A percentile compares a stretch with the other conserved stretches of the same genome.
Evolutionary conservation across 305 asterid genomes (phyloP).

Genomic region (Fraxinus greggii): DNA sequence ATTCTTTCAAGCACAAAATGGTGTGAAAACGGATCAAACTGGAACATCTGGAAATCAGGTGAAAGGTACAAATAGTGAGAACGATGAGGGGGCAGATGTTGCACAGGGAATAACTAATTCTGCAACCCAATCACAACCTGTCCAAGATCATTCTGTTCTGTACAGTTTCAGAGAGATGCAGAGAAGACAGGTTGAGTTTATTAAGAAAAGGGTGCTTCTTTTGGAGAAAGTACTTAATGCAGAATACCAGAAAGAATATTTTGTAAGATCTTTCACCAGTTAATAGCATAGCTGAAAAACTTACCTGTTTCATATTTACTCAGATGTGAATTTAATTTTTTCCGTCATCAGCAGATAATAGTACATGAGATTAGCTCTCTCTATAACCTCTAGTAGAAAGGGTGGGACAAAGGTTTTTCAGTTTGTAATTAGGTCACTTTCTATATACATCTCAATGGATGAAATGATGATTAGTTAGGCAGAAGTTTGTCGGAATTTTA

Average conservation of each 20-base stretch:
- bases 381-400: background rate
- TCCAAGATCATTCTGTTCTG: conserved; percentile 58
- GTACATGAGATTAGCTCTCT: background rate
- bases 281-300: conserved; percentile 3
- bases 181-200: conserved; percentile 85
- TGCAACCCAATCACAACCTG: conserved; percentile 52
- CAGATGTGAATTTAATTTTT: background rate
- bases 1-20: conserved; percentile 41
- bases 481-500: conserved; percentile 11
- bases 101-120: conserved; percentile 57
- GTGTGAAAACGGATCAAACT: conserved; percentile 38
- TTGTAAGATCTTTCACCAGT: conserved; percentile 54
- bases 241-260: conserved; percentile 62
- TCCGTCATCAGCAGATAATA: background rate
- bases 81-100: conserved; percentile 47
- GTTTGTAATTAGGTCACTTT: background rate
- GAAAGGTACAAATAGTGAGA: conserved; percentile 43
- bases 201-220: conserved; percentile 90
- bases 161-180: conserved; percentile 90
- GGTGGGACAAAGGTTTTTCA: background rate
- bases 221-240: conserved; percentile 78
- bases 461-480: background rate
- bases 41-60: conserved; percentile 55
- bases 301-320: background rate
- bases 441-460: background rate